Evolutionary conservation across 768 basidiomycete species (phyloP).

Genomic region (Tulasnella sp.): DNA sequence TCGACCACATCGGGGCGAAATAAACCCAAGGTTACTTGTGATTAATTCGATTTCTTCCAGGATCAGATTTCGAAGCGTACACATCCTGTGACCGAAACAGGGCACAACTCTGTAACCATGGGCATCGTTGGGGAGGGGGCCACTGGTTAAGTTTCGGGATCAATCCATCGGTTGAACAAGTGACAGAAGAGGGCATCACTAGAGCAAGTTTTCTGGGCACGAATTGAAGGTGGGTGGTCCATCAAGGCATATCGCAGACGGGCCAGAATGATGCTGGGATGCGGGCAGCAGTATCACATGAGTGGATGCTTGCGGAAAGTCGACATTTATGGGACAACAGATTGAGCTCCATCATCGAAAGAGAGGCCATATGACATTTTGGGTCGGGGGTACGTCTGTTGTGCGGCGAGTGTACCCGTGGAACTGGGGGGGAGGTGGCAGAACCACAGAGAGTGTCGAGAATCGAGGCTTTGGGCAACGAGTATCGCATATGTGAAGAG

Average conservation of each 20-base stretch:
- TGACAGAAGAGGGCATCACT: not conserved
- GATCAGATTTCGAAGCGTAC: too few relatives aligned
- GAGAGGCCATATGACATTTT: not conserved
- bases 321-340: not conserved
- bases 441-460: not conserved
- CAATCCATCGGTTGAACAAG: not conserved
- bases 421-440: not conserved
- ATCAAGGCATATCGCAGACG: not conserved
- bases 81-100: too few relatives aligned
- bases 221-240: not conserved
- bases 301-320: not conserved
- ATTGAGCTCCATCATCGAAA: not conserved
- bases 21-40: too few relatives aligned
- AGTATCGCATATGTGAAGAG: not conserved
- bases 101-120: not conserved
- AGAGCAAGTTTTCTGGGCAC: not conserved
- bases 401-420: not conserved
- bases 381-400: not conserved
- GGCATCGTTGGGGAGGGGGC: not conserved
- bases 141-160: not conserved
- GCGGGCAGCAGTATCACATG: too few relatives aligned
- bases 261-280: too few relatives aligned
- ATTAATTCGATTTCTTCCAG: too few relatives aligned
- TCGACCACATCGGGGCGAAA: too few relatives aligned
- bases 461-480: not conserved